These are phyloP conservation scores for Glarea lozoyensis DNA, from an alignment of 495 filamentous ascomycete species.

Conservation along the genomic window DNA sequence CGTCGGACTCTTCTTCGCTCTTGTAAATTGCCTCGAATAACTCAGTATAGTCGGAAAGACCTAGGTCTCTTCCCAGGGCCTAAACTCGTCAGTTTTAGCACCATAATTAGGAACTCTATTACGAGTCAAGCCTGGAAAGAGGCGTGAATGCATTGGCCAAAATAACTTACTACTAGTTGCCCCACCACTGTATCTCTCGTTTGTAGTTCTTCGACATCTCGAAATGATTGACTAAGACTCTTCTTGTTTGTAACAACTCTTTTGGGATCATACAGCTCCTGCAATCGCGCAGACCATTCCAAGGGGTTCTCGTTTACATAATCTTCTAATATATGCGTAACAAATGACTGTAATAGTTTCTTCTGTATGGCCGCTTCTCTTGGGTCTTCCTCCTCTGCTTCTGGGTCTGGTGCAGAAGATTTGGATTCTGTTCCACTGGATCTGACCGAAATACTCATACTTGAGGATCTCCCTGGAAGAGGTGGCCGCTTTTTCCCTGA, in stretches of 20 bases:
- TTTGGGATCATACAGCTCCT: constrained; percentile 61
- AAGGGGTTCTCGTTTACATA: constrained; percentile 59
- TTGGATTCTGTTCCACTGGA: constrained; percentile 14
- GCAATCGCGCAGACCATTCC: constrained; percentile 69
- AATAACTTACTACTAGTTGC: constrained; percentile 61
- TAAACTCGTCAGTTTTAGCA: no score
- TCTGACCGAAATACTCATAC: constrained; percentile 18
- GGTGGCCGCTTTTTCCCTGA: constrained; percentile 65
- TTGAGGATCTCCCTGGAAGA: constrained; percentile 61
- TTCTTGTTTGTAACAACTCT: constrained; percentile 43
- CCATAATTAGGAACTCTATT: no score
- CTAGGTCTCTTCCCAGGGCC: constrained; percentile 67
- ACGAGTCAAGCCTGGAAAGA: no score
- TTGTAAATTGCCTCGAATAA: constrained; percentile 31
- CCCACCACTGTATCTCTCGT: constrained; percentile 64
- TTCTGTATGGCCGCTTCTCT: constrained; percentile 53
- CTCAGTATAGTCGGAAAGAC: constrained; percentile 30
- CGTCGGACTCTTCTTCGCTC: constrained; percentile 25
- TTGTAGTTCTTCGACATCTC: constrained; percentile 50
- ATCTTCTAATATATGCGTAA: constrained; percentile 75
- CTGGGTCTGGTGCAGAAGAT: constrained; percentile 64
- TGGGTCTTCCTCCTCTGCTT: constrained; percentile 55
- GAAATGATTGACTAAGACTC: constrained; percentile 54
- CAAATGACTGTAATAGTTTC: constrained; percentile 73
- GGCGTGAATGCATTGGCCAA: no score